phyloP scores from a whole-genome alignment of 306 rosid species.

The Lathyrus oleraceus region DNA sequence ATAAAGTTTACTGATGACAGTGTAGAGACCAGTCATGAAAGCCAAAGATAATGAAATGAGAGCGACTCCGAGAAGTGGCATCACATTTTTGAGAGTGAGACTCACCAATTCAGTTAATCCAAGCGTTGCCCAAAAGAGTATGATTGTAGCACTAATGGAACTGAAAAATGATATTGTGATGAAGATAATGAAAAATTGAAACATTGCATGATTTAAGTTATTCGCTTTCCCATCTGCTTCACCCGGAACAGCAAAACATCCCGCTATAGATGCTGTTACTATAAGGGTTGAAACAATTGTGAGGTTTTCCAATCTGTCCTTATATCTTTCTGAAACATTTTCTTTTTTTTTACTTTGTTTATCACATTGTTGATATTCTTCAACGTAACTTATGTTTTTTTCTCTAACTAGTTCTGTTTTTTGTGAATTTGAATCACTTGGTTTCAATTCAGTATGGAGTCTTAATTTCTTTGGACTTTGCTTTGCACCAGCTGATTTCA shows the following conservation, averaged over 20 bases:
- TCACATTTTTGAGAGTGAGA: not conserved
- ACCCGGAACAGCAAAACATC: conserved; percentile 37
- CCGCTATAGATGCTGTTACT: conserved; percentile 33
- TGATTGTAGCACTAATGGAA: conserved; percentile 27
- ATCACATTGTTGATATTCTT: too few relatives aligned
- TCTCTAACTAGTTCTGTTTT: too few relatives aligned
- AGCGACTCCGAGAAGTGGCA: not conserved
- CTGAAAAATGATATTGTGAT: conserved; percentile 39
- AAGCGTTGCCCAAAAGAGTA: conserved; percentile 39
- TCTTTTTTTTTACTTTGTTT: not conserved
- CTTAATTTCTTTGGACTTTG: not conserved
- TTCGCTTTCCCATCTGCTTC: conserved; percentile 25
- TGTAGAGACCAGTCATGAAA: not conserved
- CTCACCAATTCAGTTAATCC: conserved; percentile 2
- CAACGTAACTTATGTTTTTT: too few relatives aligned
- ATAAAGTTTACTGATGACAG: conserved; percentile 20
- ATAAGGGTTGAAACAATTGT: conserved; percentile 37
- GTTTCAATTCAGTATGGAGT: too few relatives aligned
- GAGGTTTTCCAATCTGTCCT: conserved; percentile 25
- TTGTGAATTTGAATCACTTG: too few relatives aligned
- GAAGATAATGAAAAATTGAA: conserved; percentile 27
- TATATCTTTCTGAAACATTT: not conserved
- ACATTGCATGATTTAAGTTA: not conserved
- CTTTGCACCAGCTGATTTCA: conserved; percentile 11
- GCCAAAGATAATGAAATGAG: too few relatives aligned